Percentiles rank a stretch among this genome's conserved stretches.
phyloP scores from a whole-genome alignment of 2,329 filamentous ascomycete species.

The Fusarium piperis region DNA sequence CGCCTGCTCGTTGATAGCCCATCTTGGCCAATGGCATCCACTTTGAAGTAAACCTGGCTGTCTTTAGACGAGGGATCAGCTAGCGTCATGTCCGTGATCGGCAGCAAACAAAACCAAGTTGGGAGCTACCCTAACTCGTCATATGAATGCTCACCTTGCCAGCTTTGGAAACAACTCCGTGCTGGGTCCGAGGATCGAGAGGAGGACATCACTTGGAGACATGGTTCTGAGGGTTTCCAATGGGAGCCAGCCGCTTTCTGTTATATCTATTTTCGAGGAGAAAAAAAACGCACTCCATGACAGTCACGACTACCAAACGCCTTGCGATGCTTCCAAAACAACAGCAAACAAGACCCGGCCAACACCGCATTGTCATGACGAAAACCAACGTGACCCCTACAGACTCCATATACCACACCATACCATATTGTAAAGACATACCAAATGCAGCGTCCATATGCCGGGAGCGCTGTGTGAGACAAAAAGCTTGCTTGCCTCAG shows the following conservation, averaged over 20 bases:
- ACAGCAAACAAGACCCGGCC: neutral
- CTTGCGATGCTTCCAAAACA: slow-evolving; percentile 26
- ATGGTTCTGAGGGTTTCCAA: neutral
- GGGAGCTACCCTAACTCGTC: neutral
- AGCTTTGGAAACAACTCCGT: neutral
- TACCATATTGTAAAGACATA: neutral
- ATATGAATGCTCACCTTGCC: neutral
- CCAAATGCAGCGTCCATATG: neutral
- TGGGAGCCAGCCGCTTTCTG: neutral
- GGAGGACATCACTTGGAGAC: neutral
- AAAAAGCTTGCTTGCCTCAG: neutral
- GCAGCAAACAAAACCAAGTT: neutral
- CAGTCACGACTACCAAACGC: slow-evolving; percentile 18
- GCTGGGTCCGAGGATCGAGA: neutral
- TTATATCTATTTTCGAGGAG: slow-evolving; percentile 1
- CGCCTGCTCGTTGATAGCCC: neutral
- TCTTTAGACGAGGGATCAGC: neutral
- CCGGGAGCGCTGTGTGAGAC: neutral
- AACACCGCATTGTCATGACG: neutral
- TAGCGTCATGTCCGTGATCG: neutral
- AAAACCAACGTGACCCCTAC: neutral
- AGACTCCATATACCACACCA: neutral
- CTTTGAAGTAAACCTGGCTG: neutral
- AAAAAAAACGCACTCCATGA: neutral
- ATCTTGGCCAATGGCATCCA: neutral